Base-by-base conservation (phyloP, 805 yeast genomes). In the Wickerhamiella azyma region DNA sequence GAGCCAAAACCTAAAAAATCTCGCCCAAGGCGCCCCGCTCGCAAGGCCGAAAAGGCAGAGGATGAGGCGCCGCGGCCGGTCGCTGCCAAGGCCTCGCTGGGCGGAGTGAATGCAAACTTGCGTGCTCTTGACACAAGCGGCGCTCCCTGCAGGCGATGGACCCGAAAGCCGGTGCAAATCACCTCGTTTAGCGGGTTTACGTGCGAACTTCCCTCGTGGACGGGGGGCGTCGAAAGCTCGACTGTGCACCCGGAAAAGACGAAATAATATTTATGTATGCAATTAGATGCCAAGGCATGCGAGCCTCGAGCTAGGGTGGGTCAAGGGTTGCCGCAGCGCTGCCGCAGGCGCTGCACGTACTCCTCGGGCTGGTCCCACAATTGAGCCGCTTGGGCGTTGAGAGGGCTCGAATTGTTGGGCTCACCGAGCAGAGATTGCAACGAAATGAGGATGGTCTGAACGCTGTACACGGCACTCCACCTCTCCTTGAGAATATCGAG, bases 391-490 rank as follows among this genome's bases (percentile, higher is more conserved):
- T 69, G 72, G 14, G 72, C 73, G 52, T 75, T 75, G 39, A 74
- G 59, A 3, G 79, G 79, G 21, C 75, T 69, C 36, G 62, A 64
- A 55, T 71, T 74, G 58, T 78, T 77, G 37, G 83, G 83, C 61
- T 76, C 81, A 21, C 75, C 80, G 51, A 77, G 66, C 59, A 77
- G 63, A 19, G 77, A 68, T 58, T 77, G 79, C 50, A 77, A 62
- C 19, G 79, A 73, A 46, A 77, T 63, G 54, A 77, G 63, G 45
- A 77, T 72, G 41, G 78, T 73, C 60, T 75, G 78, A 9, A 77
- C 77, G 52, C 75, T 75, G 59, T 74, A 75, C 9, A 75, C 72
- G 1, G 78, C 81, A 43, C 77, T 69, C 83, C 83, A 77, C 51
- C 76, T 68, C 43, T 76, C 80, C 57, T 77, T 76, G 58, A 77